Conservation (phyloP, 179 eudicot genomes). For the Spinacia oleracea region DNA sequence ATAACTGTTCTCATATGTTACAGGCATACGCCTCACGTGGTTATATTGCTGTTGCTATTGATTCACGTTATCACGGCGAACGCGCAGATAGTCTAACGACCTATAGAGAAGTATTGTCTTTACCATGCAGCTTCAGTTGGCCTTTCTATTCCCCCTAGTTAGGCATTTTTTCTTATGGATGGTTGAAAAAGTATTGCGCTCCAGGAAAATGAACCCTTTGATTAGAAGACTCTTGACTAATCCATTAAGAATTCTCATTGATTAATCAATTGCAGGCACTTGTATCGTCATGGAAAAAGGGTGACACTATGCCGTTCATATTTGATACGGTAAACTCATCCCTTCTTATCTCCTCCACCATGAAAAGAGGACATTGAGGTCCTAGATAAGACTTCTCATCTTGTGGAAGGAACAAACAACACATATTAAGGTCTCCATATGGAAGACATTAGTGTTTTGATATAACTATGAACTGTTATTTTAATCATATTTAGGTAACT, state of each 20-base stretch:
- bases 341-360: background rate
- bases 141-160: background rate
- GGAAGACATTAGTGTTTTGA: background rate
- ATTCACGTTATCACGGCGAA: constrained; percentile 98
- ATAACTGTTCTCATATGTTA: constrained; percentile 11
- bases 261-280: constrained; percentile 64
- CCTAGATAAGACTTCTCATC: background rate
- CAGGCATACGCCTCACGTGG: constrained; percentile 99
- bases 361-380: constrained; percentile 13
- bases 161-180: background rate
- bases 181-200: background rate
- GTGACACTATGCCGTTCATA: constrained; percentile 94
- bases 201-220: background rate
- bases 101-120: constrained; percentile 64
- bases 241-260: background rate
- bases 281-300: constrained; percentile 85
- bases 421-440: too few relatives aligned
- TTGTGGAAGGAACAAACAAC: background rate
- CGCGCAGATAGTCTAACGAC: constrained; percentile 75
- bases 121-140: constrained; percentile 8
- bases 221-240: background rate
- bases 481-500: background rate
- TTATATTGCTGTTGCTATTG: constrained; percentile 81
- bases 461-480: background rate
- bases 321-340: constrained; percentile 68